Base-by-base conservation (phyloP, 2,329 filamentous ascomycete species). In the Fusarium kyushuense region DNA sequence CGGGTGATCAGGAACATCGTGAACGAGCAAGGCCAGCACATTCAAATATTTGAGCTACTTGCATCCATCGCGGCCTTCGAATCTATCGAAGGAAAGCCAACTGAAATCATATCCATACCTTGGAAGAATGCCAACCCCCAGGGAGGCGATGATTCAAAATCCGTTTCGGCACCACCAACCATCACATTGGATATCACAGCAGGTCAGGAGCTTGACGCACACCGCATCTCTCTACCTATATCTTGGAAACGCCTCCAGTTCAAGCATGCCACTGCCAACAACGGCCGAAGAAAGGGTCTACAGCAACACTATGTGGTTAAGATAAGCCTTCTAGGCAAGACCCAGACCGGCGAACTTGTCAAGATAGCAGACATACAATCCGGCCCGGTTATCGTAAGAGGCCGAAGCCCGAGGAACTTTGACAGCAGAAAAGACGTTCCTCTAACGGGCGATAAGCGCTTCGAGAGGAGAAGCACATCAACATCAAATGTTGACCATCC, bases 191-290 rank as follows among this genome's bases (percentile, higher is more conserved):
- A 90, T 70, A 76, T 89, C 6, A 77, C 79, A 51, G 80, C 82
- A 29, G 87, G 86, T 21, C 87, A 89, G 82, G 93, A 82, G 84
- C 86, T 96, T 35, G 94, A 97, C 74, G 90, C 90, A 2, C 89
- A 92, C 57, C 91, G 89, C 58, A 89, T 95, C 11, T 92, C 89
- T 38, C 88, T 97, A 58, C 92, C 94, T 2, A 90, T 97, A 54
- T 90, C 93, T 33, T 98, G 95, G 95, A 97, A 97, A 79, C 86
- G 95, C 54, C 81, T 98, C 59, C 95, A 98, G 78, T 98, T 98
- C 79, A 92, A 97, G 74, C 96, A 97, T 72, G 95, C 95, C 3
- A 98, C 95, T 1, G 95, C 95, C 51, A 98, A 98, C 78, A 98
- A 98, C 76, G 95, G 95, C 14, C 88, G 95, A 54, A 87, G 95